phyloP scores from a whole-genome alignment of 1,284 basidiomycete species.

The Sanguinoderma infundibulare region DNA sequence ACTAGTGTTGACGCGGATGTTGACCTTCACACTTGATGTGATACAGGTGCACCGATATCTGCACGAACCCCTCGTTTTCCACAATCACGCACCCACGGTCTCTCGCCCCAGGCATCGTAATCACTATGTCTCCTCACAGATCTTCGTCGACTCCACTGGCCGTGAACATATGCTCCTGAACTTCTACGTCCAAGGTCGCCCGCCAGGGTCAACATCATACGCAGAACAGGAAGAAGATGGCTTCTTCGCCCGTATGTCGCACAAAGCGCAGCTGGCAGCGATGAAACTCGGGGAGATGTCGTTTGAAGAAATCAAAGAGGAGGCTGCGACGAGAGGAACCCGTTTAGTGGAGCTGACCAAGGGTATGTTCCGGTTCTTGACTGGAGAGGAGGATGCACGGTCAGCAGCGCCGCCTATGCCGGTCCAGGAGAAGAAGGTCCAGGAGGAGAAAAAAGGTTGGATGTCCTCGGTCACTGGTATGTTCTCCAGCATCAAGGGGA shows the following conservation, averaged over 20 bases:
- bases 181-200: constrained; percentile 71
- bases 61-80: constrained; percentile 67
- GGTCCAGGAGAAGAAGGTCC: constrained; percentile 35
- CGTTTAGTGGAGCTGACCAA: constrained; percentile 49
- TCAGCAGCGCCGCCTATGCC: constrained; percentile 40
- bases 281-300: constrained; percentile 52
- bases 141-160: constrained; percentile 69
- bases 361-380: constrained; percentile 69
- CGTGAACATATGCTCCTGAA: constrained; percentile 82
- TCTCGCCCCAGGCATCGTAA: constrained; percentile 78
- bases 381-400: constrained; percentile 51
- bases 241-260: constrained; percentile 9
- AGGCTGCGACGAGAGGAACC: constrained; percentile 32
- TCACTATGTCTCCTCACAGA: constrained; percentile 75
- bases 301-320: constrained; percentile 56
- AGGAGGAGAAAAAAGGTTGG: constrained; percentile 43
- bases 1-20: not conserved
- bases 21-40: not conserved
- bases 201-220: constrained; percentile 38
- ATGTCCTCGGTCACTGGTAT: constrained; percentile 65
- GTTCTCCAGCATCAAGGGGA: constrained; percentile 66
- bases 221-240: constrained; percentile 11
- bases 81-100: constrained; percentile 76
- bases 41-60: constrained; percentile 68
- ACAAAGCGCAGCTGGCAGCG: constrained; percentile 48